A percentile compares a stretch with the other conserved stretches of the same genome.
Conservation (phyloP, 202 grass and related monocot species). For the Panicum virgatum region DNA sequence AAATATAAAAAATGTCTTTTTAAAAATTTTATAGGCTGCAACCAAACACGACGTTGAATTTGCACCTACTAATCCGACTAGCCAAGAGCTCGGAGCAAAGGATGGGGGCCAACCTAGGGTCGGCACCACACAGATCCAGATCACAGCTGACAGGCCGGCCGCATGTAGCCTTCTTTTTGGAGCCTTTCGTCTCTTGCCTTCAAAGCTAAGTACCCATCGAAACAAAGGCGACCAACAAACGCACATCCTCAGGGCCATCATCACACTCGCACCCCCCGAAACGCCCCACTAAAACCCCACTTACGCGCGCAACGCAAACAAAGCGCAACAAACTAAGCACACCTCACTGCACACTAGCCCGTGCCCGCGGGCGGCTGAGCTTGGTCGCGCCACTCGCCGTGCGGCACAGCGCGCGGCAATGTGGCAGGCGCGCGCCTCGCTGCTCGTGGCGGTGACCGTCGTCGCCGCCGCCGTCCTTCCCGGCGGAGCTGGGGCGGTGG, state of each 20-base stretch:
- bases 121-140: constrained; percentile 44
- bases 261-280: constrained; percentile 1
- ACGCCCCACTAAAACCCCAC: constrained; percentile 52
- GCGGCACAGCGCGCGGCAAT: no score
- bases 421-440: constrained; percentile 7
- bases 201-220: constrained; percentile 54
- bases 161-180: constrained; percentile 25
- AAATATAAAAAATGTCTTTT: no score
- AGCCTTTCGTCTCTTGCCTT: constrained; percentile 60
- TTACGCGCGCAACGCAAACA: constrained; percentile 22
- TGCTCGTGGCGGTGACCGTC: constrained; percentile 1
- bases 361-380: not conserved
- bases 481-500: not conserved
- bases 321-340: not conserved
- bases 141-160: not conserved
- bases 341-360: not conserved
- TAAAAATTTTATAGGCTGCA: no score
- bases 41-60: no score
- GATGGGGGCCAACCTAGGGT: constrained; percentile 18
- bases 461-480: not conserved
- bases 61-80: constrained; percentile 7
- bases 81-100: not conserved
- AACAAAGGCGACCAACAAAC: constrained; percentile 21
- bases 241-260: constrained; percentile 35
- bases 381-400: no score